phyloP scores from a whole-genome alignment of 306 rosid species.

The Prunus armeniaca region DNA sequence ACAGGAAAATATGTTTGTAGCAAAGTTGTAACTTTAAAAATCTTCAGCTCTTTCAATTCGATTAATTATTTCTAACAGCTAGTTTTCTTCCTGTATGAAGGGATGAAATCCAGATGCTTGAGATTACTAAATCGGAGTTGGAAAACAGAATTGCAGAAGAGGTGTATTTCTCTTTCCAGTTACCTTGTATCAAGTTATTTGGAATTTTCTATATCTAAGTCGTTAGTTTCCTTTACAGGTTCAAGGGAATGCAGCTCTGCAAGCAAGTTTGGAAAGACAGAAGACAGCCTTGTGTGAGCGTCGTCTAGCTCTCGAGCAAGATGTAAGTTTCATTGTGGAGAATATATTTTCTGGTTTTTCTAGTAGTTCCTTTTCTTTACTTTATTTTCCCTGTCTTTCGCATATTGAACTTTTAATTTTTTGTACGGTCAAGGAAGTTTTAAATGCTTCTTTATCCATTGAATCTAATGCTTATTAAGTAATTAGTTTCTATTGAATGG shows the following conservation, averaged over 20 bases:
- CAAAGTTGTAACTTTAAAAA: background rate
- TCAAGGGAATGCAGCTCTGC: conserved; percentile 55
- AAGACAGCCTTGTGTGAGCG: conserved; percentile 63
- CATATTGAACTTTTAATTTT: conserved; percentile 6
- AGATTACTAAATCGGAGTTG: conserved; percentile 56
- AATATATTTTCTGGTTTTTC: conserved; percentile 3
- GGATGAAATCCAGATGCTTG: conserved; percentile 64
- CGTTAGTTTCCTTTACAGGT: conserved; percentile 41
- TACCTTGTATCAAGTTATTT: conserved; percentile 24
- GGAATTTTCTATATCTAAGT: conserved; percentile 11
- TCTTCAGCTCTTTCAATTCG: background rate
- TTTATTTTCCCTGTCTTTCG: background rate
- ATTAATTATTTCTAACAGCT: conserved; percentile 13
- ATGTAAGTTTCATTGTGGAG: conserved; percentile 46
- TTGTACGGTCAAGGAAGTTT: background rate
- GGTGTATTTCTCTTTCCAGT: conserved; percentile 40
- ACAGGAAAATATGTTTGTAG: background rate
- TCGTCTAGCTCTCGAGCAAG: conserved; percentile 77
- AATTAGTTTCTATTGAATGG: no score
- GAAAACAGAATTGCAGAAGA: conserved; percentile 54
- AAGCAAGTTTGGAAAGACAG: conserved; percentile 41
- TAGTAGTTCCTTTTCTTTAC: background rate
- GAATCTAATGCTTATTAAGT: background rate
- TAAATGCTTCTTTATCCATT: background rate
- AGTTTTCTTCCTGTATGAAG: conserved; percentile 44